phyloP scores from a whole-genome alignment of 2,329 filamentous ascomycete genomes.

The Aspergillus candidus region DNA sequence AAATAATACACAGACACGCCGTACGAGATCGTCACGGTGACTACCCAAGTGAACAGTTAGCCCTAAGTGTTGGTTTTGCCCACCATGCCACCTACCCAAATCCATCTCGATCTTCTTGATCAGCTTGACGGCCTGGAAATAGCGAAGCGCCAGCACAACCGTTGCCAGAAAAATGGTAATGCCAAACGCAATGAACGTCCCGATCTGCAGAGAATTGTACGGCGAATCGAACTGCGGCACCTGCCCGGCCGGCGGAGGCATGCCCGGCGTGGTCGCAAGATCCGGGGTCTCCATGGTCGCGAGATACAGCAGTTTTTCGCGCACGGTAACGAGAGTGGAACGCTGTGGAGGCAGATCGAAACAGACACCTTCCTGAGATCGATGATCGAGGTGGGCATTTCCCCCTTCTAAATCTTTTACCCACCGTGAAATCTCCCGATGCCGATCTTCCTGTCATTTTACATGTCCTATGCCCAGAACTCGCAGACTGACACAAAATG shows the following conservation, averaged over 20 bases:
- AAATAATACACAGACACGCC: constrained; percentile 6
- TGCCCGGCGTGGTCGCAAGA: constrained; percentile 8
- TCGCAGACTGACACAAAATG: too few species aligned
- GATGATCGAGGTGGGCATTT: too few species aligned
- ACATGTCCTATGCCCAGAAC: too few species aligned
- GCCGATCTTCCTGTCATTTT: too few species aligned
- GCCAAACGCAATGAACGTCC: constrained; percentile 8
- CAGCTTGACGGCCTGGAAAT: constrained; percentile 10
- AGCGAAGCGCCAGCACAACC: constrained; percentile 6
- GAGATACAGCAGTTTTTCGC: too few species aligned
- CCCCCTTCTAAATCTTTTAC: too few species aligned
- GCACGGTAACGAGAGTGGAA: too few species aligned
- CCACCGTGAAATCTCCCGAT: too few species aligned
- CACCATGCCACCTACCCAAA: neutral
- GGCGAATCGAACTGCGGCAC: constrained; percentile 7
- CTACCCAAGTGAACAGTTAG: neutral
- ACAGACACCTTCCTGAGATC: too few species aligned
- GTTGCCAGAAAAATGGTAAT: constrained; percentile 8
- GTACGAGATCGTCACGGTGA: constrained; percentile 9
- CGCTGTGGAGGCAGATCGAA: too few species aligned
- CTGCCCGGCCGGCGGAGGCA: constrained; percentile 9
- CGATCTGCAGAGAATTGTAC: constrained; percentile 10
- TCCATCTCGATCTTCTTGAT: constrained; percentile 7
- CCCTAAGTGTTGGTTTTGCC: too few species aligned
- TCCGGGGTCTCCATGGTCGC: neutral